phyloP scores from a whole-genome alignment of 768 basidiomycete genomes.

The Lentinula lateritia region DNA sequence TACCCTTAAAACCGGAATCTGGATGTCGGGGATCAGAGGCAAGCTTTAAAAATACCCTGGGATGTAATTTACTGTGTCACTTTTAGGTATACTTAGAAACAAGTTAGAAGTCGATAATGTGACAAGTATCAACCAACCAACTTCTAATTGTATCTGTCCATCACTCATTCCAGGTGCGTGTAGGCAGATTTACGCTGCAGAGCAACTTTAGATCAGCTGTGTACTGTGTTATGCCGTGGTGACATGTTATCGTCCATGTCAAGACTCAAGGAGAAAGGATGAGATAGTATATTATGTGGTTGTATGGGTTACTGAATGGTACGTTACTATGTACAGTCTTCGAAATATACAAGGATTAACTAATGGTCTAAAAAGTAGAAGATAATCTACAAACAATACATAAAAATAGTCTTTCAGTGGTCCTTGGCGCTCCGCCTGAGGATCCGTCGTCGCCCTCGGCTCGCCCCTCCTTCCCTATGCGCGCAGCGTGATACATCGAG shows the following conservation, averaged over 20 bases:
- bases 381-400: neutral
- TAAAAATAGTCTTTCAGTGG: neutral
- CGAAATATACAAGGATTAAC: neutral
- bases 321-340: neutral
- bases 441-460: neutral
- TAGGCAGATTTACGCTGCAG: too few species aligned
- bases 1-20: constrained; percentile 55
- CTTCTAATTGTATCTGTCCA: too few species aligned
- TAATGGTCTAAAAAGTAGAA: neutral
- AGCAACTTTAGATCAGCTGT: too few species aligned
- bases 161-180: too few species aligned
- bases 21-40: constrained; percentile 49
- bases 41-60: constrained; percentile 31
- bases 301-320: neutral
- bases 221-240: too few species aligned
- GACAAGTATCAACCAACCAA: too few species aligned
- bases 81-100: neutral
- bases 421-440: neutral
- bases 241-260: too few species aligned
- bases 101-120: neutral
- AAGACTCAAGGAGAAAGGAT: too few species aligned
- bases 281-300: too few species aligned
- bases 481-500: too few species aligned
- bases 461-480: too few species aligned
- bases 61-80: constrained; percentile 6